phyloP scores from a whole-genome alignment of 352 stramenopile species.

The Pythium scleroteichum region DNA sequence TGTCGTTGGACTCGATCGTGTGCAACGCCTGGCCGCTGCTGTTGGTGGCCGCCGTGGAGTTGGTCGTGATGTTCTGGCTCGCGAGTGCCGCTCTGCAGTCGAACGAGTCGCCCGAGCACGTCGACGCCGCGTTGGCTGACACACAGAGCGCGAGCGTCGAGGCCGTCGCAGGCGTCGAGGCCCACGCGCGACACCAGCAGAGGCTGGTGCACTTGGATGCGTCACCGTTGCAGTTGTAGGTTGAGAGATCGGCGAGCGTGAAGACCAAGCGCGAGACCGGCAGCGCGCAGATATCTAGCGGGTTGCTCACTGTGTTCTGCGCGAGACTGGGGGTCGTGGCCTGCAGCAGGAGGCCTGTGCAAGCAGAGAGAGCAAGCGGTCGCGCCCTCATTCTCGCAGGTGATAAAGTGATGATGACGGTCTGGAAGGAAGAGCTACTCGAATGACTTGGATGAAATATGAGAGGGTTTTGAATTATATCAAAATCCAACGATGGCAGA shows the following conservation, averaged over 20 bases:
- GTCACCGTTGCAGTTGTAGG: conserved; percentile 3
- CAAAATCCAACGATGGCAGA: background rate
- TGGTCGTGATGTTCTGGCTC: conserved; percentile 3
- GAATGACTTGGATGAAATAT: background rate
- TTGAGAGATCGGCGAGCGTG: conserved; percentile 25
- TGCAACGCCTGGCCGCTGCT: conserved; percentile 5
- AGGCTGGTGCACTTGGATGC: conserved; percentile 12
- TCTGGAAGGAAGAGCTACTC: background rate
- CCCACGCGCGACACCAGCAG: conserved; percentile 27
- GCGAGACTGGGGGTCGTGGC: background rate
- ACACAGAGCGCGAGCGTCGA: conserved; percentile 23
- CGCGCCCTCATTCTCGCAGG: too few species aligned
- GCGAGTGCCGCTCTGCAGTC: conserved; percentile 13
- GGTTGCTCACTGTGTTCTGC: conserved; percentile 27
- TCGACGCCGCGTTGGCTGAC: conserved; percentile 1
- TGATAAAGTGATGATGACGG: background rate
- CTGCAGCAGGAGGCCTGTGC: background rate
- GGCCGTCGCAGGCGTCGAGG: conserved; percentile 3
- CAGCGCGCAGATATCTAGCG: conserved; percentile 38
- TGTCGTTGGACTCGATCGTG: conserved; percentile 13
- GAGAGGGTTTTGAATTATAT: background rate
- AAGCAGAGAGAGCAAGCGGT: conserved; percentile 2
- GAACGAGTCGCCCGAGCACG: conserved; percentile 8
- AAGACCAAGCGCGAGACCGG: conserved; percentile 34
- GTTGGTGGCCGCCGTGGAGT: conserved; percentile 3